A percentile compares a stretch with the other conserved stretches of the same genome.
phyloP scores from a whole-genome alignment of 2,329 filamentous ascomycete genomes.

The Ceratocystis destructans region DNA sequence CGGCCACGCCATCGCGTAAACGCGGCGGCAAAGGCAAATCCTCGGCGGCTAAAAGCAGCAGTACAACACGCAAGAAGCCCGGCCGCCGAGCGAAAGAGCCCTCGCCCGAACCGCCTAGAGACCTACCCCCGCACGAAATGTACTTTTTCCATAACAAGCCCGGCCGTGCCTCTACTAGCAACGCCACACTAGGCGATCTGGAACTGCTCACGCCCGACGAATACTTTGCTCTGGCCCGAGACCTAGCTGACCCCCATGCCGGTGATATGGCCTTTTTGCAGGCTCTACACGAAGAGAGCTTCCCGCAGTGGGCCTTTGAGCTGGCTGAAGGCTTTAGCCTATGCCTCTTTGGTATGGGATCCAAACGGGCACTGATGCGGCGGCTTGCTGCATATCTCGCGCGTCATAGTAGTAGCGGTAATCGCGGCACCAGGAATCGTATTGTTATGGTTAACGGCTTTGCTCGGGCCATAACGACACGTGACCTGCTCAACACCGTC shows the following conservation, averaged over 20 bases:
- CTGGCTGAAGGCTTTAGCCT: constrained; percentile 74
- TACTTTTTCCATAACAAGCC: constrained; percentile 90
- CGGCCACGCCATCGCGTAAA: constrained; percentile 34
- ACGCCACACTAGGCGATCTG: constrained; percentile 64
- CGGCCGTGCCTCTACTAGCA: constrained; percentile 69
- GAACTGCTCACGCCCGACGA: constrained; percentile 78
- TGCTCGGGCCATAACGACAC: constrained; percentile 47
- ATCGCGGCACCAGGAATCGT: constrained; percentile 30
- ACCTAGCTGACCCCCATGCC: constrained; percentile 46
- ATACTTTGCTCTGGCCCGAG: constrained; percentile 51
- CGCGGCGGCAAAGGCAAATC: constrained; percentile 21
- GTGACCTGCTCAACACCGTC: constrained; percentile 57
- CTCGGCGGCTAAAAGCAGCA: constrained; percentile 18
- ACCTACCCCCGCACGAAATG: constrained; percentile 75
- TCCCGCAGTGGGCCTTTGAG: constrained; percentile 88
- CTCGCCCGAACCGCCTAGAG: constrained; percentile 64
- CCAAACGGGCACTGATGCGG: constrained; percentile 63
- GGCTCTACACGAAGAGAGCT: constrained; percentile 63
- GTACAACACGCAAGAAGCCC: constrained; percentile 22
- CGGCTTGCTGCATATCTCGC: constrained; percentile 62
- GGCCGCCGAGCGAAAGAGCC: constrained; percentile 37
- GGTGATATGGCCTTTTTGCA: constrained; percentile 58
- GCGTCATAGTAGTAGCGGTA: constrained; percentile 25
- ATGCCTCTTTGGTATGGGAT: constrained; percentile 85
- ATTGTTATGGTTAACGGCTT: constrained; percentile 87